These are phyloP conservation scores for Penicillium decumbens DNA, from an alignment of 2,329 filamentous ascomycete species.

Conservation along the genomic window DNA sequence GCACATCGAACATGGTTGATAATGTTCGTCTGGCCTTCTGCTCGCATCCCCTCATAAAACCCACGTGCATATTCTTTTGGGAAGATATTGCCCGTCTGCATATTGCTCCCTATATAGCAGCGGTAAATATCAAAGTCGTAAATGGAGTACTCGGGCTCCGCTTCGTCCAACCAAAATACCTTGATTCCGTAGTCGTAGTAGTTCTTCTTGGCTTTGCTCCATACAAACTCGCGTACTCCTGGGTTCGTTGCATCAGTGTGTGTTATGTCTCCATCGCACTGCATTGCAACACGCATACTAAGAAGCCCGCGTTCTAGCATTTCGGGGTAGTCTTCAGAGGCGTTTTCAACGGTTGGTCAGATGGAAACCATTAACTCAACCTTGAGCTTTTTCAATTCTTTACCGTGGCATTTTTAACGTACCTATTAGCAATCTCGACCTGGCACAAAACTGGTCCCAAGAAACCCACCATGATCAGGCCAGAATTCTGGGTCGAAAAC, in stretches of 20 bases:
- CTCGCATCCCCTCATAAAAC: conserved; percentile 57
- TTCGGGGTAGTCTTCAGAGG: conserved; percentile 56
- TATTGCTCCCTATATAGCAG: conserved; percentile 53
- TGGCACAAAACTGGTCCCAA: neutral
- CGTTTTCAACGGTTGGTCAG: conserved; percentile 62
- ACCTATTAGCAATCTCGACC: neutral
- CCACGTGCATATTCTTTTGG: conserved; percentile 55
- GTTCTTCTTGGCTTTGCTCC: conserved; percentile 55
- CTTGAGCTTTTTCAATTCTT: conserved; percentile 54
- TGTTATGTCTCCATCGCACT: conserved; percentile 55
- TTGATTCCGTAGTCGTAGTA: conserved; percentile 61
- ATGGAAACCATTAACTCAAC: conserved; percentile 66
- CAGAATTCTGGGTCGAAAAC: conserved; percentile 59
- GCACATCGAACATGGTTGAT: conserved; percentile 58
- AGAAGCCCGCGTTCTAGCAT: conserved; percentile 60
- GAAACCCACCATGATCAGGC: conserved; percentile 54
- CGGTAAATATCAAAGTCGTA: conserved; percentile 66
- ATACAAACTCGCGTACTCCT: conserved; percentile 55
- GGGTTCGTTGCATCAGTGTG: conserved; percentile 64
- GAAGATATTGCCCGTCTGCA: conserved; percentile 58
- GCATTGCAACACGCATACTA: conserved; percentile 55
- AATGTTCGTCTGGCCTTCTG: conserved; percentile 52
- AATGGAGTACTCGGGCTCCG: conserved; percentile 60
- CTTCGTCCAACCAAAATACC: conserved; percentile 66
- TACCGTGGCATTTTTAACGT: conserved; percentile 55